Evolutionary conservation across 129 eudicot species (phyloP), one percentile per base, ranked within the genome.

Genomic region (Flaveria brownii): DNA sequence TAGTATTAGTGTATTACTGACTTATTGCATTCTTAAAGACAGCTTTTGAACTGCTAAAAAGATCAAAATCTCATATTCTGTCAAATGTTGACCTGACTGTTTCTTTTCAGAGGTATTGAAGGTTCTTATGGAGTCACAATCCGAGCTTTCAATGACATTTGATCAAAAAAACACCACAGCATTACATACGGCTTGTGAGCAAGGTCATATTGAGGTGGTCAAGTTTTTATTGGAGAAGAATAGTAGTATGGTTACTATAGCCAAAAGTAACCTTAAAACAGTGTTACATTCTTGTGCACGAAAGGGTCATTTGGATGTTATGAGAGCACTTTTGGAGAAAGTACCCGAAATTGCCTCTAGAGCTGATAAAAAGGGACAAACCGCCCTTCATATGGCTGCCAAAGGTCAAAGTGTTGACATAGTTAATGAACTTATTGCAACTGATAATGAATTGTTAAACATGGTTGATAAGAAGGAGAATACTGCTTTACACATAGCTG

Each of bases 321-420:
- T 87, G 50, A 85, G 80, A 74, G 86, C 84, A 66, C 82, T 90
- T 61, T 46, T 86, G 57, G 78, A 78, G 71, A 90, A 87, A 74
- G 92, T 85, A 60, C 88, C 88, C 2, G 88, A 85, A 56, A 84
- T 87, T 9, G 86, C 80, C 22, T 52, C 68, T 18, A 71, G 91
- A 88, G 84, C 59, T 2, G 97, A 91, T 77, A 91, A 88, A 78
- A 91, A 91, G 83, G 95, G 97, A 5, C 95, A 91, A 66, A 91
- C 97, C 9, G 95, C 97, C 43, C 90, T 91, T 78, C 97, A 91
- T 70, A 91, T 91, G 97, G 97, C 97, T 1, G 92, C 85, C 39
- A 91, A 91, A 59, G 97, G 95, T 18, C 87, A 77, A 65, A 85
- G 82, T 28, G 82, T 81, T 70, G 87, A 88, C 60, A 87, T 91